Base-by-base conservation (phyloP, 345 rosid genomes). In the Populus davidiana region DNA sequence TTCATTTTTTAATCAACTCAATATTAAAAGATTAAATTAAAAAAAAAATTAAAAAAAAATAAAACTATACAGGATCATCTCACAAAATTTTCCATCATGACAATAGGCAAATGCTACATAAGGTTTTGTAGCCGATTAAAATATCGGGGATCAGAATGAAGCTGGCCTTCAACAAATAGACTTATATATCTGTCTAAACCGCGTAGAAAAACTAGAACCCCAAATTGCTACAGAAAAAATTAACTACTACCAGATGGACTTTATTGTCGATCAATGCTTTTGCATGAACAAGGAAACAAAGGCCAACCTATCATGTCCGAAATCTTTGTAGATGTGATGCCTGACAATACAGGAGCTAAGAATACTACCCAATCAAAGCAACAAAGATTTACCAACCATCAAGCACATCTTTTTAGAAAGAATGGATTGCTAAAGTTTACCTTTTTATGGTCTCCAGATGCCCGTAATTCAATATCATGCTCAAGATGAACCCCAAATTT, bases 401-500 rank as follows among this genome's bases (percentile, higher is more conserved):
- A 43, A 43, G 47, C 47, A 43, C 47, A 43, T 43, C 47, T 43
- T 43, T 43, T 43, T 11, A 43, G 47, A 43, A 43, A 43, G 47
- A 43, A 43, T 43, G 47, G 13, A 43, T 43, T 43, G 47, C 47
- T 67, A 78, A 25, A 44, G 54, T 44, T 43, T 80, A 87, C 96
- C 80, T 74, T 86, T 81, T 81, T 80, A 81, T 86, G 89, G 83
- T 90, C 93, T 47, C 89, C 92, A 41, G 88, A 77, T 36, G 85
- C 75, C 14, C 18, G 17, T 27, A 17, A 16, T 63, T 82, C 84
- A 78, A 90, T 82, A 52, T 85, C 93, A 44, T 83, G 82, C 86
- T 91, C 96, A 21, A 91, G 86, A 64, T 70, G 68, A 70, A 74
- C 71, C 27, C 86, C 86, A 66, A 83, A 85, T 70, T 75, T 87